Evolutionary conservation across 495 filamentous ascomycete species (phyloP).

Genomic region (Tuber borchii): DNA sequence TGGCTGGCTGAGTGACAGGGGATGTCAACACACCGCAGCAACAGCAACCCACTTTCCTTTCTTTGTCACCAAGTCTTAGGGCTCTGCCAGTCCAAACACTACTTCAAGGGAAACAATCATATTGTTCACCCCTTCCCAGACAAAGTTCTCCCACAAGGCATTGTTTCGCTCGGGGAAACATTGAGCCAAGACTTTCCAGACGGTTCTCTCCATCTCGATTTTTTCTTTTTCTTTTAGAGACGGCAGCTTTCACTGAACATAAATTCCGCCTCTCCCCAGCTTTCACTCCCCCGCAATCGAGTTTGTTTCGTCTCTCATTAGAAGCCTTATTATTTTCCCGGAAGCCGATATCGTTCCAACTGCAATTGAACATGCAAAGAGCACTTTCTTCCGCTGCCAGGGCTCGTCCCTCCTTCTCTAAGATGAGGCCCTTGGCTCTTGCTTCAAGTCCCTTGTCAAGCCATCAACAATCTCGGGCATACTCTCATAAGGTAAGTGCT

Average conservation of each 20-base stretch:
- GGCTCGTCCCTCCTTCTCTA: conserved; percentile 27
- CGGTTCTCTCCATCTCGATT: conserved; percentile 34
- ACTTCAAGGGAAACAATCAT: conserved; percentile 5
- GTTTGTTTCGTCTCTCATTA: conserved; percentile 3
- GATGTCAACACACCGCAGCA: conserved; percentile 25
- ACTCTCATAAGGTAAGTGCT: conserved; percentile 41
- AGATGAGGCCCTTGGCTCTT: conserved; percentile 24
- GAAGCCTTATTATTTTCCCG: not conserved
- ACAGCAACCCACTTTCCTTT: conserved; percentile 20
- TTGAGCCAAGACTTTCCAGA: conserved; percentile 36
- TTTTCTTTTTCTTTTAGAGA: conserved; percentile 16
- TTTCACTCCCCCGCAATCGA: conserved; percentile 6
- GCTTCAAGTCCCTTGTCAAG: conserved; percentile 22
- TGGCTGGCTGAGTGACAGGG: conserved; percentile 13
- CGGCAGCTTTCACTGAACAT: conserved; percentile 20
- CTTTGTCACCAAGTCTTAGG: conserved; percentile 8
- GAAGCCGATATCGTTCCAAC: not conserved
- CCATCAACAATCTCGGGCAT: conserved; percentile 36
- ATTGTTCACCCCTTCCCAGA: not conserved
- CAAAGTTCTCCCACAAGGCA: not conserved
- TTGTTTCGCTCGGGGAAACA: conserved; percentile 12
- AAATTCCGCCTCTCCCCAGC: conserved; percentile 21
- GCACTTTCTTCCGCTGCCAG: conserved; percentile 37
- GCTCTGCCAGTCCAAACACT: not conserved
- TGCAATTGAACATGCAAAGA: conserved; percentile 38